These are phyloP conservation scores for Colletotrichum liaoningense DNA, from an alignment of 2,329 filamentous ascomycete genomes.

Conservation along the genomic window DNA sequence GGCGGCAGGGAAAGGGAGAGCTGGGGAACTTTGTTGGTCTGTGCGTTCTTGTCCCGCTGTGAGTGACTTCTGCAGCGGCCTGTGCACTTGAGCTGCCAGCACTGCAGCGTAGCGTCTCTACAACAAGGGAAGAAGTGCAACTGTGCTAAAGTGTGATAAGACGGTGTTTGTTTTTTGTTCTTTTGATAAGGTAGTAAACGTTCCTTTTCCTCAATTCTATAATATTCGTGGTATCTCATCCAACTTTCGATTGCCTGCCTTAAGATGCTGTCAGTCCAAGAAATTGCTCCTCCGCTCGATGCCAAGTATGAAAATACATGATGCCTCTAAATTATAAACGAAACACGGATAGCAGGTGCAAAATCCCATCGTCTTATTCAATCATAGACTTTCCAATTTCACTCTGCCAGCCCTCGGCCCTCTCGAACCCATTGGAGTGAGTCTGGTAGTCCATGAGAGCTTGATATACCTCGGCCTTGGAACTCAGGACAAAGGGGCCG, in stretches of 20 bases:
- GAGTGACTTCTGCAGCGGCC: not conserved
- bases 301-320: not conserved
- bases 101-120: too few species aligned
- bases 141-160: too few species aligned
- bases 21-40: not conserved
- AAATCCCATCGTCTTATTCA: conserved; percentile 41
- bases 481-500: conserved; percentile 84
- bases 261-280: not conserved
- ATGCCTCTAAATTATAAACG: not conserved
- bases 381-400: conserved; percentile 86
- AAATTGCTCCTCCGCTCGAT: not conserved
- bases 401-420: conserved; percentile 82
- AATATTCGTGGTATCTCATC: not conserved
- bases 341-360: not conserved
- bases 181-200: not conserved
- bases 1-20: conserved; percentile 7
- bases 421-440: conserved; percentile 82
- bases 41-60: not conserved
- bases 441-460: conserved; percentile 81
- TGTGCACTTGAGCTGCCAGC: not conserved
- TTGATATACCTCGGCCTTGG: conserved; percentile 78
- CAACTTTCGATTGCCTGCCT: not conserved
- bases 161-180: not conserved
- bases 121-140: not conserved
- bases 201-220: not conserved